phyloP scores from a whole-genome alignment of 768 basidiomycete species.

The Podaxis pistillaris region DNA sequence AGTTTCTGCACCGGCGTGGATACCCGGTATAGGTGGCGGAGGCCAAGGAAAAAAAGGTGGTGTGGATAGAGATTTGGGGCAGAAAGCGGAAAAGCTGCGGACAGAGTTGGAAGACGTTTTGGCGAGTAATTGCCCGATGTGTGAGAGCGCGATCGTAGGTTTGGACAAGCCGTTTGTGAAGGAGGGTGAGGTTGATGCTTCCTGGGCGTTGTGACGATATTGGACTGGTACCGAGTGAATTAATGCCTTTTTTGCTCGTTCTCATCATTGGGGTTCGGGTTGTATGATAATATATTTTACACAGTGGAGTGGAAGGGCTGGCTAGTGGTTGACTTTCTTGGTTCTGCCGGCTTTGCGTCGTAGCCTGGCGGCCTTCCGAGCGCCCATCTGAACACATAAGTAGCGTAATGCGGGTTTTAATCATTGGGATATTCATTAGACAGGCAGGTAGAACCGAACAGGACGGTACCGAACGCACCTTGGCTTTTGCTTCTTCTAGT shows the following conservation, averaged over 20 bases:
- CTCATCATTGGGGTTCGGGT: background rate
- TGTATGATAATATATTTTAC: slow-evolving; percentile 10
- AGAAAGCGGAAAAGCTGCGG: slow-evolving; percentile 70
- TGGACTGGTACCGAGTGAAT: slow-evolving; percentile 13
- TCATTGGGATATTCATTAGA: slow-evolving; percentile 11
- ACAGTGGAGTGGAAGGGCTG: slow-evolving; percentile 15
- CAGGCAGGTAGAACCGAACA: background rate
- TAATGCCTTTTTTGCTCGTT: slow-evolving; percentile 2
- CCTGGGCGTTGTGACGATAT: slow-evolving; percentile 63
- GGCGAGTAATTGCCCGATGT: slow-evolving; percentile 88
- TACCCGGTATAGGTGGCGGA: slow-evolving; percentile 62
- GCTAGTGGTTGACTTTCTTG: slow-evolving; percentile 78
- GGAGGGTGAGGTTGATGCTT: slow-evolving; percentile 74
- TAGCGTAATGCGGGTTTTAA: background rate
- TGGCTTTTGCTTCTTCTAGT: slow-evolving; percentile 63
- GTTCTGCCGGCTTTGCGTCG: slow-evolving; percentile 71
- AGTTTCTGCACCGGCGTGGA: slow-evolving; percentile 76
- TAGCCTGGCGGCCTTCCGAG: slow-evolving; percentile 70
- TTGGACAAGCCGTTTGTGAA: slow-evolving; percentile 86
- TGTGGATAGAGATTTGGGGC: slow-evolving; percentile 41
- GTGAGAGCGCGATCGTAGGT: slow-evolving; percentile 84
- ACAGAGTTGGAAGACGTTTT: slow-evolving; percentile 87
- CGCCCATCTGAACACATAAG: slow-evolving; percentile 63
- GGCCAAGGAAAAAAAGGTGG: slow-evolving; percentile 28
- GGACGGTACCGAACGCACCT: slow-evolving; percentile 36